phyloP scores from a whole-genome alignment of 2,329 filamentous ascomycete species.

The Onygena corvina region DNA sequence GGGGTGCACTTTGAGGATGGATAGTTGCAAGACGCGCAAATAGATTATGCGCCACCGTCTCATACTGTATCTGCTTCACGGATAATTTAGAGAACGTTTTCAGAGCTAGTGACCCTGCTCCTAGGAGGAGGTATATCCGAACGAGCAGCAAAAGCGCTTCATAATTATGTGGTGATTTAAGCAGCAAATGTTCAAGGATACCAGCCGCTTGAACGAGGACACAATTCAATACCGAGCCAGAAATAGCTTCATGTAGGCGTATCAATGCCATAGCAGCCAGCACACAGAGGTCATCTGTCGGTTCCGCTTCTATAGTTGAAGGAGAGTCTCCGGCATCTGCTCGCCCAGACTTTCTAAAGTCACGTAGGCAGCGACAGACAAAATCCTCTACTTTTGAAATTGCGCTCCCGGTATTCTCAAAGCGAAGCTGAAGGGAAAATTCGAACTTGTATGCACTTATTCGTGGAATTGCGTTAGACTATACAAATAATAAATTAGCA shows the following conservation, averaged over 20 bases:
- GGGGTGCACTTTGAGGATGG: constrained; percentile 34
- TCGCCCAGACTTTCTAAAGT: constrained; percentile 22
- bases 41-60: constrained; percentile 37
- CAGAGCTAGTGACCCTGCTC: constrained; percentile 37
- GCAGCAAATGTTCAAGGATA: constrained; percentile 30
- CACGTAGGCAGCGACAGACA: constrained; percentile 28
- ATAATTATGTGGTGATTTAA: constrained; percentile 38
- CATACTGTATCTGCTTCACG: constrained; percentile 39
- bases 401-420: constrained; percentile 20
- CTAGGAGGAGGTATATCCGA: constrained; percentile 34
- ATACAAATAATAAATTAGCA: not conserved
- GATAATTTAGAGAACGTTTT: constrained; percentile 35
- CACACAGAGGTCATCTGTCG: constrained; percentile 34
- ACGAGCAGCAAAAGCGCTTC: constrained; percentile 35
- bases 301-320: constrained; percentile 33
- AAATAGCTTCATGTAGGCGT: constrained; percentile 20
- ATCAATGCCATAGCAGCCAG: constrained; percentile 35
- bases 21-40: constrained; percentile 38
- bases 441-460: constrained; percentile 36
- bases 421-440: constrained; percentile 31
- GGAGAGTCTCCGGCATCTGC: constrained; percentile 18
- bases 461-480: constrained; percentile 19
- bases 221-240: constrained; percentile 19
- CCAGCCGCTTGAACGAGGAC: constrained; percentile 25
- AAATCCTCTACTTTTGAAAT: constrained; percentile 26